A percentile compares a stretch with the other conserved stretches of the same genome.
phyloP scores from a whole-genome alignment of 2,329 filamentous ascomycete species.

The Aspergillus brasiliensis region DNA sequence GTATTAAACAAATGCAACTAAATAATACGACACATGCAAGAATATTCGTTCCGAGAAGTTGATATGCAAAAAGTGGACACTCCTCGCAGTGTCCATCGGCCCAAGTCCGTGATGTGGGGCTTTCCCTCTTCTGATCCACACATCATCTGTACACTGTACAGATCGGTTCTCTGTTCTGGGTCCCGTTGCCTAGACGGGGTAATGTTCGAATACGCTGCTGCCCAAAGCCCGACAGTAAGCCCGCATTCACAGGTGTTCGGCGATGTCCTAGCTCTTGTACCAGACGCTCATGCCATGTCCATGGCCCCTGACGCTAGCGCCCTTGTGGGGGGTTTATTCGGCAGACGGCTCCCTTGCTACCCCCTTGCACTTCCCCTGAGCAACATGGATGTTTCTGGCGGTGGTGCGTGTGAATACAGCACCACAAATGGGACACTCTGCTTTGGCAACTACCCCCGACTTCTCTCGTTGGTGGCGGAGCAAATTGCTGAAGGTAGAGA shows the following conservation, averaged over 20 bases:
- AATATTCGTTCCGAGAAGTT: conserved; percentile 1
- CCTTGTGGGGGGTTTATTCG: conserved; percentile 20
- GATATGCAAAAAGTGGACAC: conserved; percentile 4
- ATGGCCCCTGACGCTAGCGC: neutral
- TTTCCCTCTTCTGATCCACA: neutral
- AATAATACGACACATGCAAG: conserved; percentile 4
- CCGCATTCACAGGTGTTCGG: neutral
- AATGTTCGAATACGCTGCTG: neutral
- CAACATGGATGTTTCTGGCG: conserved; percentile 82
- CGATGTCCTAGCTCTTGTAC: neutral
- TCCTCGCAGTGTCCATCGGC: neutral
- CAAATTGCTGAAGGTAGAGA: conserved; percentile 95
- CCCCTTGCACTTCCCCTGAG: conserved; percentile 89
- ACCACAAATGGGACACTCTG: conserved; percentile 85
- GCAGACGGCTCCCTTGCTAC: conserved; percentile 30
- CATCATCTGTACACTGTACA: neutral
- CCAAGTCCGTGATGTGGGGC: neutral
- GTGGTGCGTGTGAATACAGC: conserved; percentile 90
- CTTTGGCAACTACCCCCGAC: conserved; percentile 85
- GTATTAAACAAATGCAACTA: conserved; percentile 5
- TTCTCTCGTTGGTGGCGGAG: conserved; percentile 92
- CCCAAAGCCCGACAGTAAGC: neutral
- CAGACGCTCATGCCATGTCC: neutral
- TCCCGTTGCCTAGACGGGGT: neutral
- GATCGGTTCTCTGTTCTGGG: neutral